These are phyloP conservation scores for Paramarasmius palmivorus DNA, from an alignment of 1,284 basidiomycete species.

Conservation along the genomic window DNA sequence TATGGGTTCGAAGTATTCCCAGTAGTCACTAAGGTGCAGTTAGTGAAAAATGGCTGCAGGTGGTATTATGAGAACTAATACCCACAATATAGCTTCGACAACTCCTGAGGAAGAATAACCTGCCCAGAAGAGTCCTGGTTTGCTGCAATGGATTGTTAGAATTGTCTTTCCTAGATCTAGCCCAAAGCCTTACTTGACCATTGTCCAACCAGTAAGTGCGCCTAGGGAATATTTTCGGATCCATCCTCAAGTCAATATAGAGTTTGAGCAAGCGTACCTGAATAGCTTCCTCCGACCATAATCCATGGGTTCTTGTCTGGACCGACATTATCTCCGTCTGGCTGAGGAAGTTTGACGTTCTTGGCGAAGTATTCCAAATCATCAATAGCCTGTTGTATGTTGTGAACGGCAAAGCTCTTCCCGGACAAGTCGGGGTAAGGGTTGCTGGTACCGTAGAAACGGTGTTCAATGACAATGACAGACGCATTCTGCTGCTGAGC, in stretches of 20 bases:
- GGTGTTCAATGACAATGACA: slow-evolving; percentile 53
- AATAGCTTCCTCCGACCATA: slow-evolving; percentile 49
- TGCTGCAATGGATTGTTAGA: slow-evolving; percentile 36
- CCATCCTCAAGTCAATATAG: neutral
- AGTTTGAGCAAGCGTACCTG: slow-evolving; percentile 24
- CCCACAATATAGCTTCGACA: slow-evolving; percentile 60
- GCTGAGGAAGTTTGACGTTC: slow-evolving; percentile 66
- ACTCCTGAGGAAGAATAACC: slow-evolving; percentile 74
- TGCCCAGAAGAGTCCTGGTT: slow-evolving; percentile 65
- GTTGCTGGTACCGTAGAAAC: slow-evolving; percentile 50
- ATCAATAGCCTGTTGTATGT: slow-evolving; percentile 71
- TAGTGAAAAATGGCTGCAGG: neutral
- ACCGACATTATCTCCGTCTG: slow-evolving; percentile 55
- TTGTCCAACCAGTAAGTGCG: slow-evolving; percentile 72
- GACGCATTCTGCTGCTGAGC: slow-evolving; percentile 68
- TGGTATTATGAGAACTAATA: neutral
- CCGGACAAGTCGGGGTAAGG: slow-evolving; percentile 62
- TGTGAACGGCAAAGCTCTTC: slow-evolving; percentile 57
- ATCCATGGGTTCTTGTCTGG: slow-evolving; percentile 63
- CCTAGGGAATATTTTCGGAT: slow-evolving; percentile 22
- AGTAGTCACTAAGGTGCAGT: slow-evolving; percentile 49
- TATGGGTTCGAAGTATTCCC: slow-evolving; percentile 75
- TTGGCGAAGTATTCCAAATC: slow-evolving; percentile 72
- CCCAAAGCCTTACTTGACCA: slow-evolving; percentile 57
- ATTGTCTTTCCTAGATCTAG: slow-evolving; percentile 19